These are phyloP conservation scores for Sphagnum fallax DNA, from an alignment of 228 moss, liverwort and hornwort genomes.

Conservation along the genomic window DNA sequence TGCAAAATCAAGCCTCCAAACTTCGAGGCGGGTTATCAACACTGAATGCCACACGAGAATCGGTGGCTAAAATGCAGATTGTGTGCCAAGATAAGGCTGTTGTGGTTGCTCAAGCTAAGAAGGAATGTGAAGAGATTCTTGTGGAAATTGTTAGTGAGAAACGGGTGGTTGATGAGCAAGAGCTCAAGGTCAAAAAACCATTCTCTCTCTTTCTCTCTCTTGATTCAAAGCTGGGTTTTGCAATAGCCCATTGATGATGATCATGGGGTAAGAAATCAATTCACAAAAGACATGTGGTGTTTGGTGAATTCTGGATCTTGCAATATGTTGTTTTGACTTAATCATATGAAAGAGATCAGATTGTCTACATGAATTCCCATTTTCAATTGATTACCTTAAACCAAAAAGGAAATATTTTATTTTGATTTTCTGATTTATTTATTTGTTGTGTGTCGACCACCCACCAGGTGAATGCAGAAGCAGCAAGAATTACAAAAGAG, in stretches of 20 bases:
- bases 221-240: no score
- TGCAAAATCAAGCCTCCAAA: conserved; percentile 59
- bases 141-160: conserved; percentile 72
- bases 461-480: conserved; percentile 69
- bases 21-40: conserved; percentile 68
- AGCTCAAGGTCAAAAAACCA: conserved; percentile 37
- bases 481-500: conserved; percentile 62
- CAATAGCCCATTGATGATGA: no score
- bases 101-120: conserved; percentile 67
- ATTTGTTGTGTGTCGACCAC: no score
- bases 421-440: no score
- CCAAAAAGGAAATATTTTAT: no score
- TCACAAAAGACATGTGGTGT: no score
- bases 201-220: background rate
- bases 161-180: conserved; percentile 73
- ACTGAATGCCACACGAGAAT: conserved; percentile 49
- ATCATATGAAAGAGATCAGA: no score
- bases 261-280: no score
- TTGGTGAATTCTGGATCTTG: no score
- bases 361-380: no score
- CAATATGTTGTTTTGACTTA: no score
- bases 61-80: conserved; percentile 71
- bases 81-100: conserved; percentile 67
- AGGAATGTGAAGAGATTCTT: conserved; percentile 69
- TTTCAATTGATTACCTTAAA: no score